A percentile compares a stretch with the other conserved stretches of the same genome.
These are phyloP conservation scores for Drechslerella coelobrocha DNA, from an alignment of 2,329 filamentous ascomycete species.

Conservation along the genomic window DNA sequence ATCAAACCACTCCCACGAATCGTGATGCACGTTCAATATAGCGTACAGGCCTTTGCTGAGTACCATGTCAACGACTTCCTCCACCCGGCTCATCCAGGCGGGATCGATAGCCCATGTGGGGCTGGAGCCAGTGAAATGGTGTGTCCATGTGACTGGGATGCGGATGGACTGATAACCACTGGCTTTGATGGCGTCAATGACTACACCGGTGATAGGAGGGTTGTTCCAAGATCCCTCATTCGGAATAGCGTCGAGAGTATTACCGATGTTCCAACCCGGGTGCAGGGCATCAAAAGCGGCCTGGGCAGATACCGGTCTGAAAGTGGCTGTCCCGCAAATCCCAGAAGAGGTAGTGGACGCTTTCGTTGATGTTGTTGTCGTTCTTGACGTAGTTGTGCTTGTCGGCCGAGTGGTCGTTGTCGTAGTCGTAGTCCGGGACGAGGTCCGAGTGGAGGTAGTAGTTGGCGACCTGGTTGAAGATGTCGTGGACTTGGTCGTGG, in stretches of 20 bases:
- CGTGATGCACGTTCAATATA: constrained; percentile 68
- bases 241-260: constrained; percentile 66
- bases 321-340: constrained; percentile 30
- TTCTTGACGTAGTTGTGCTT: constrained; percentile 16
- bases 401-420: background rate
- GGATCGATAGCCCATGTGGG: constrained; percentile 66
- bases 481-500: background rate
- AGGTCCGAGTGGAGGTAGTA: background rate
- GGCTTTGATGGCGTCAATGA: constrained; percentile 64
- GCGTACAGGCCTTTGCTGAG: constrained; percentile 63
- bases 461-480: constrained; percentile 5
- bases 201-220: constrained; percentile 61
- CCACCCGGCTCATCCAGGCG: constrained; percentile 66
- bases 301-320: constrained; percentile 51
- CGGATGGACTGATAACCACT: constrained; percentile 67
- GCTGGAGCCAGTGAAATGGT: constrained; percentile 64
- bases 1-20: constrained; percentile 69
- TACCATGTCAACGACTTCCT: constrained; percentile 66
- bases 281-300: constrained; percentile 61
- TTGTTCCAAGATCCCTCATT: constrained; percentile 69
- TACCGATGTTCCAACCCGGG: constrained; percentile 69
- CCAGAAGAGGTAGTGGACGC: constrained; percentile 24
- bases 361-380: too few species aligned
- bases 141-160: constrained; percentile 68
- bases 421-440: background rate